Percentiles rank a stretch among this genome's conserved stretches.
These are phyloP conservation scores for Anaeramoeba flamelloides DNA, from an alignment of 78 protist genomes.

Conservation along the genomic window DNA sequence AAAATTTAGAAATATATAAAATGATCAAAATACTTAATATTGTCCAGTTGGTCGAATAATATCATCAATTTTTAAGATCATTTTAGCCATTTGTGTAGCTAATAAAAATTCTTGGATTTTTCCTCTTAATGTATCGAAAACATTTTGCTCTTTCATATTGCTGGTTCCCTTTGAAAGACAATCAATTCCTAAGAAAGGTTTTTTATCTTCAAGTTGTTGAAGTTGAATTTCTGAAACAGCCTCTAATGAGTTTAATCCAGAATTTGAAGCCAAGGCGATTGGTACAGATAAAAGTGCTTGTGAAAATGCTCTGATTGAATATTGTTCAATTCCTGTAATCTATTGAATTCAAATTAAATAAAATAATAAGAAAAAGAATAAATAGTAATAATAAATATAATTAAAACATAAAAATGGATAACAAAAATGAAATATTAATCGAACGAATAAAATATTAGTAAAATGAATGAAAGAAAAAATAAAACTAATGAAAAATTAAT, in stretches of 20 bases:
- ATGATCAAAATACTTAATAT: no score
- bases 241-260: slow-evolving; percentile 80
- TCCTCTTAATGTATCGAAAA: slow-evolving; percentile 85
- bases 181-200: slow-evolving; percentile 82
- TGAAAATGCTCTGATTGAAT: slow-evolving; percentile 91
- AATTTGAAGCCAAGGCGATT: slow-evolving; percentile 91
- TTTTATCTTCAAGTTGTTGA: slow-evolving; percentile 50
- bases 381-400: no score
- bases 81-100: slow-evolving; percentile 89
- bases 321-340: slow-evolving; percentile 68
- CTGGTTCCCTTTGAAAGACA: slow-evolving; percentile 40
- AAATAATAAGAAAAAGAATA: no score
- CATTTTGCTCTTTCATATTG: slow-evolving; percentile 78
- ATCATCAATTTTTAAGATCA: slow-evolving; percentile 97
- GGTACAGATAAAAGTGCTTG: slow-evolving; percentile 96
- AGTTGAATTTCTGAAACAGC: slow-evolving; percentile 62
- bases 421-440: no score
- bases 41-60: slow-evolving; percentile 57
- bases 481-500: not conserved
- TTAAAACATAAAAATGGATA: no score
- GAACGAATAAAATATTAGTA: no score
- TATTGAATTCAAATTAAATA: not conserved
- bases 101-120: slow-evolving; percentile 87
- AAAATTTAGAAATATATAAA: no score
- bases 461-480: no score